These are phyloP conservation scores for Cladophialophora carrionii DNA, from an alignment of 2,329 filamentous ascomycete genomes.

Conservation along the genomic window DNA sequence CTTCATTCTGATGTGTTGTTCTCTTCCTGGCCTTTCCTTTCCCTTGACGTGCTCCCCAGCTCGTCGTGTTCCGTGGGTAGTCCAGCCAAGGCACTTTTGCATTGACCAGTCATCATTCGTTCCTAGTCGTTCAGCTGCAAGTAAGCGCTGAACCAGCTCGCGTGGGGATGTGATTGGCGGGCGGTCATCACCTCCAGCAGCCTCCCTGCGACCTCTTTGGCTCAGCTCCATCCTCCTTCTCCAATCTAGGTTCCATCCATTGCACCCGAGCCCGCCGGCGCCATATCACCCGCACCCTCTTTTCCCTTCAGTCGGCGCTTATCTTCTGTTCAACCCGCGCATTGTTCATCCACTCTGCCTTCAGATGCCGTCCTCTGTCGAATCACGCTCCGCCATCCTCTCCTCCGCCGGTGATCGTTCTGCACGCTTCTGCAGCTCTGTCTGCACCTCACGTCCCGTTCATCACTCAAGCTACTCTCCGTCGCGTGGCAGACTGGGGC, in stretches of 20 bases:
- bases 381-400: conserved; percentile 16
- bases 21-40: background rate
- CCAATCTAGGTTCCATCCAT: background rate
- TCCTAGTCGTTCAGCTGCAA: conserved; percentile 31
- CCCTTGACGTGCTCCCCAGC: background rate
- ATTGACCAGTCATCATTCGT: background rate
- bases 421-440: conserved; percentile 19
- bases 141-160: conserved; percentile 1
- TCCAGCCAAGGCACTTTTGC: conserved; percentile 12
- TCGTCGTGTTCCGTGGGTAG: background rate
- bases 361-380: background rate
- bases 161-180: conserved; percentile 10
- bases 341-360: conserved; percentile 4
- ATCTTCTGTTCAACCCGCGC: conserved; percentile 9
- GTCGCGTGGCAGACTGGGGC: conserved; percentile 31
- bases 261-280: background rate
- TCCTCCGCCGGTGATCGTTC: conserved; percentile 21
- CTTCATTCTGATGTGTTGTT: background rate
- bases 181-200: background rate
- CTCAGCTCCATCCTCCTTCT: background rate
- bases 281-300: conserved; percentile 29
- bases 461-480: conserved; percentile 21
- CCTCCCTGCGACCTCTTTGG: conserved; percentile 2
- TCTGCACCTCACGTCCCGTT: conserved; percentile 19
- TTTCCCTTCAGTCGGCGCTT: conserved; percentile 33